Evolutionary conservation across 768 basidiomycete species (phyloP), one percentile per base, ranked within the genome.

Genomic region (Boletellus ananiceps): DNA sequence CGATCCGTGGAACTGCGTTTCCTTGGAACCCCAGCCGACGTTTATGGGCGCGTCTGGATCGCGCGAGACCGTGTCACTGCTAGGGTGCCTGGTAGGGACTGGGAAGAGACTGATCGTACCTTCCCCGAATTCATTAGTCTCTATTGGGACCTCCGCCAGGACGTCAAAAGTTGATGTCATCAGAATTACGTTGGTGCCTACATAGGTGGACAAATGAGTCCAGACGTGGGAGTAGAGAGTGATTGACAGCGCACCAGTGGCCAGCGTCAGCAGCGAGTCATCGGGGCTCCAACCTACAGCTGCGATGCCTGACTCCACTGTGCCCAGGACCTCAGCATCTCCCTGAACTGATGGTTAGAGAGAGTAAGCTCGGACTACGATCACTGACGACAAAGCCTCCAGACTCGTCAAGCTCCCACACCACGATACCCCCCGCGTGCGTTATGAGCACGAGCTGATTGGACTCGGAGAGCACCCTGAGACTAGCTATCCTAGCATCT

Each of bases 1-100:
- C 0, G 93, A 95, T 9, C 96, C 96, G 57, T 97, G 93, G 64
- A 99, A 99, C 61, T 99, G 96, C 0, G 96, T 98, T 64, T 88
- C 79, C 62, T 94, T 95, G 2, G 89, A 88, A 35, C 96, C 96
- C 96, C 96, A 99, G 14, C 96, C 96, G 51, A 97, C 92, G 58
- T 94, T 91, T 60, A 97, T 92, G 2, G 89, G 90, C 21, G 84
- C 81, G 64, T 93, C 93, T 92, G 57, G 5, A 50, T 55, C 27
- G 40, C 33, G 34, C 27, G 29, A 29, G 29, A 40, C 57, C 27
- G 51, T 43, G 39, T 58, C 34, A 65, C 40, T 21, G 8, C 29
- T 11, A 9, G 36, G 16, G 42, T 2, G 27, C 18, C 15, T 44
- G 12, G 5, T 13, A 29, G 29, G 29, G 42, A 31, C 51, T 40